These are phyloP conservation scores for Escovopsis sp. DNA, from an alignment of 2,329 filamentous ascomycete species.

Conservation along the genomic window DNA sequence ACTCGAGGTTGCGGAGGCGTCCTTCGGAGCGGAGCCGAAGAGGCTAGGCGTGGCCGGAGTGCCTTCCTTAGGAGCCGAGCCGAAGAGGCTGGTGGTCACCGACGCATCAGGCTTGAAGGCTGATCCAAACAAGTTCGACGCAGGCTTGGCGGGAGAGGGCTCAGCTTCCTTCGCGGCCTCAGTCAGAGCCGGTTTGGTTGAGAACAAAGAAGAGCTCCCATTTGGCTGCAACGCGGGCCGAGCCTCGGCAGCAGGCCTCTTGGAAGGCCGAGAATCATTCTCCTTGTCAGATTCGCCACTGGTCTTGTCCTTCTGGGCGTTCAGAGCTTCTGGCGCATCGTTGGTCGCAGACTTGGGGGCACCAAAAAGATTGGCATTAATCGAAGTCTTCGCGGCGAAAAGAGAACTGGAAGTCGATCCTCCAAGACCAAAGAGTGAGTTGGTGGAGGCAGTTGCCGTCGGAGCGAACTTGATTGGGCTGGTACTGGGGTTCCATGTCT, in stretches of 20 bases:
- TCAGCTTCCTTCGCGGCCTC: slow-evolving; percentile 16
- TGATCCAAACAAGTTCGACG: too few relatives aligned
- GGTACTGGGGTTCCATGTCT: slow-evolving; percentile 30
- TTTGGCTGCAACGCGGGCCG: slow-evolving; percentile 14
- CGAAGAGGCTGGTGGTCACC: slow-evolving; percentile 23
- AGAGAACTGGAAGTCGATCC: slow-evolving; percentile 17
- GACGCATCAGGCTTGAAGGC: slow-evolving; percentile 13
- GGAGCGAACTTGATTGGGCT: slow-evolving; percentile 41
- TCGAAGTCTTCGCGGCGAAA: slow-evolving; percentile 22
- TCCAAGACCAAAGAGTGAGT: slow-evolving; percentile 18
- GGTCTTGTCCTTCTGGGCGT: slow-evolving; percentile 17
- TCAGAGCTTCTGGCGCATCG: slow-evolving; percentile 11
- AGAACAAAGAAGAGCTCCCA: slow-evolving; percentile 18
- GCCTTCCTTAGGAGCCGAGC: slow-evolving; percentile 16
- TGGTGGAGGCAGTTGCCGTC: slow-evolving; percentile 13
- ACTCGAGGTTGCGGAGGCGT: slow-evolving; percentile 13
- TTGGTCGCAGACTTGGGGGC: slow-evolving; percentile 16
- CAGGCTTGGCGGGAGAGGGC: slow-evolving; percentile 9
- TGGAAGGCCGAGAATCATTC: slow-evolving; percentile 23
- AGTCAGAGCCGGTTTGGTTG: slow-evolving; percentile 15
- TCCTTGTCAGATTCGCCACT: slow-evolving; percentile 30
- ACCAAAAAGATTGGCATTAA: slow-evolving; percentile 22
- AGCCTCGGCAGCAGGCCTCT: slow-evolving; percentile 15
- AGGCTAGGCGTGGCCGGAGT: slow-evolving; percentile 18
- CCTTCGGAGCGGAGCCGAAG: slow-evolving; percentile 23